These are phyloP conservation scores for Monilinia vaccinii-corymbosi DNA, from an alignment of 2,329 filamentous ascomycete genomes.

Conservation along the genomic window DNA sequence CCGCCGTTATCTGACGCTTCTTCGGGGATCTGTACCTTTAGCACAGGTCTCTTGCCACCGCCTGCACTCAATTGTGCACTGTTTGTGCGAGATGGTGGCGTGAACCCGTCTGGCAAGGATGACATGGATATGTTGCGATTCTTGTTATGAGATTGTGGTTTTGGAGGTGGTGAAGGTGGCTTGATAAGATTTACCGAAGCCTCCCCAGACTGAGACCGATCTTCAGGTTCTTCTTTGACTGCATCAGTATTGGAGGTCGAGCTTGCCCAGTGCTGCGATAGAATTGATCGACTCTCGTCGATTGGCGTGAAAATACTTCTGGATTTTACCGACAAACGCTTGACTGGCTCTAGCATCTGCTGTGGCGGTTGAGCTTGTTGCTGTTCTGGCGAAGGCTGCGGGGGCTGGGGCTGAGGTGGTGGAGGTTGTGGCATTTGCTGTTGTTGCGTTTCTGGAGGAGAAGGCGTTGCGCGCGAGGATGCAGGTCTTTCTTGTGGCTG, in stretches of 20 bases:
- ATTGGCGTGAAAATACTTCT: constrained; percentile 94
- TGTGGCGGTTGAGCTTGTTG: constrained; percentile 41
- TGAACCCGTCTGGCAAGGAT: constrained; percentile 55
- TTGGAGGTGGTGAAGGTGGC: constrained; percentile 42
- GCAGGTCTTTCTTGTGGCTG: constrained; percentile 45
- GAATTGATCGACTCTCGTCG: constrained; percentile 80
- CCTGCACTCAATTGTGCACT: constrained; percentile 50
- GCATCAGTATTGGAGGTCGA: constrained; percentile 41
- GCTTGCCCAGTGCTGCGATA: constrained; percentile 72
- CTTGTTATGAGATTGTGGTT: constrained; percentile 37
- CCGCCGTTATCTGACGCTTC: constrained; percentile 72
- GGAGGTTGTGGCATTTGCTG: constrained; percentile 44
- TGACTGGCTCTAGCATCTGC: constrained; percentile 40
- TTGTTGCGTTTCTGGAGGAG: constrained; percentile 50
- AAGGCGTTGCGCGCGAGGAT: constrained; percentile 40
- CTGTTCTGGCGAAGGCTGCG: constrained; percentile 33
- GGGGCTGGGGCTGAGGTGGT: constrained; percentile 32
- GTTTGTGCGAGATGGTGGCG: constrained; percentile 69
- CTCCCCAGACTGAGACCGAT: constrained; percentile 57
- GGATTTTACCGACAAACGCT: constrained; percentile 42
- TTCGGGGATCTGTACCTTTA: constrained; percentile 92
- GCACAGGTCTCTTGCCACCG: constrained; percentile 64
- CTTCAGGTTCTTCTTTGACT: constrained; percentile 23
- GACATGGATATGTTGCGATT: constrained; percentile 36
- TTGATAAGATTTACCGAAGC: constrained; percentile 47